Base-by-base conservation (phyloP, 352 stramenopile species). In the Pythium angustatum region DNA sequence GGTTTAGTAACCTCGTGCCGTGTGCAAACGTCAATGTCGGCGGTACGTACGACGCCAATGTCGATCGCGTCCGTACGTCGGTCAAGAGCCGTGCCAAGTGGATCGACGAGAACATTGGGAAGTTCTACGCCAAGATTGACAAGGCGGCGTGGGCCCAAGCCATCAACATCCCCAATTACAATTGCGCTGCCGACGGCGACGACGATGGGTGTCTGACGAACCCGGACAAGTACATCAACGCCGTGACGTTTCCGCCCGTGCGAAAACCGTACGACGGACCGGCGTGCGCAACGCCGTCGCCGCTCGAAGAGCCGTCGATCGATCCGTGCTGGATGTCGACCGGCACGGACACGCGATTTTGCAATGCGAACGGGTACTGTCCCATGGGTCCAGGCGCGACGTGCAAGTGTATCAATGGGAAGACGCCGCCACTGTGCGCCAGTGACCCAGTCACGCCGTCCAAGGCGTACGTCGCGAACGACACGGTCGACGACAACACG, bases 261-360 rank as follows among this genome's bases (percentile, higher is more conserved):
- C 81, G 82, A 9, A 78, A 79, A 53, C 76, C 81, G 9, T 87
- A 76, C 67, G 28, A 31, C 11, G 83, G 78, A 19, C 57, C 66
- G 12, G 74, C 66, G 0, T 89, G 68, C 21, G 34, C 66, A 5
- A 34, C n/a, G 36, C 19, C 61, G 11, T 15, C 43, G 12, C 61
- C 51, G 8, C 64, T 17, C 45, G 76, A 47, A 41, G 52, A 69
- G 17, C 72, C 77, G 26, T 79, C 84, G 7, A 85, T 93, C 52
- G 86, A 95, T 61, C 79, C 81, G 27, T 95, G 86, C 58, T 95
- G 86, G 86, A 59, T 93, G 30, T 87, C 86, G 17, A 71, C 73
- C 0, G 86, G 84, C 5, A 63, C 73, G 12, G 90, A 90, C 59
- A 68, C 81, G 10, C 79, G 72, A 0, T 93, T 93, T 36, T 95